These are phyloP conservation scores for Sinapis alba DNA, from an alignment of 441 rosid genomes.

Conservation along the genomic window DNA sequence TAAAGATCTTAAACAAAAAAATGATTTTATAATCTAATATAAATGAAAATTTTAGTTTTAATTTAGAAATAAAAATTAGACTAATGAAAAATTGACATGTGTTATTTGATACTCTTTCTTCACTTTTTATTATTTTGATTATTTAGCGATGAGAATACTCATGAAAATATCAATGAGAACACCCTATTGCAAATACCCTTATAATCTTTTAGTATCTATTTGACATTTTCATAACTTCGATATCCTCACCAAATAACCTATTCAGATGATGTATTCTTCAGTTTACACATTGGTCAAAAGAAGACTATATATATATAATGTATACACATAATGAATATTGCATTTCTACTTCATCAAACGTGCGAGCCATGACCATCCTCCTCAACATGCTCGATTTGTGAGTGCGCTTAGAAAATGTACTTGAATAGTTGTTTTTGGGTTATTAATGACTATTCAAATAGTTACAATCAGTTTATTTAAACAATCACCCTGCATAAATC, in stretches of 20 bases:
- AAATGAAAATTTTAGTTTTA: too few relatives aligned
- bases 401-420: neutral
- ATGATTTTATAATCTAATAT: too few relatives aligned
- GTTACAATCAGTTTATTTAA: neutral
- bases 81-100: too few relatives aligned
- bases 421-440: neutral
- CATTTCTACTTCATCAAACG: neutral
- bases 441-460: neutral
- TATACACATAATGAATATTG: neutral
- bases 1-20: too few relatives aligned
- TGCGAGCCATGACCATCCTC: neutral
- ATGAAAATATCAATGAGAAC: too few relatives aligned
- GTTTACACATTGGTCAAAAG: neutral
- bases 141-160: too few relatives aligned
- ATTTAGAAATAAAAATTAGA: too few relatives aligned
- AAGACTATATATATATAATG: neutral
- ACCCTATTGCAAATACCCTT: too few relatives aligned
- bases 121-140: too few relatives aligned
- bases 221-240: slow-evolving; percentile 4
- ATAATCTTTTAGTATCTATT: neutral
- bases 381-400: neutral
- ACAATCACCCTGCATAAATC: neutral
- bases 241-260: neutral
- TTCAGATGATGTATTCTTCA: neutral
- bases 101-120: too few relatives aligned